A percentile compares a stretch with the other conserved stretches of the same genome.
Evolutionary conservation across 73 alveolate species (phyloP).

Genomic region (Paramecium caudatum): DNA sequence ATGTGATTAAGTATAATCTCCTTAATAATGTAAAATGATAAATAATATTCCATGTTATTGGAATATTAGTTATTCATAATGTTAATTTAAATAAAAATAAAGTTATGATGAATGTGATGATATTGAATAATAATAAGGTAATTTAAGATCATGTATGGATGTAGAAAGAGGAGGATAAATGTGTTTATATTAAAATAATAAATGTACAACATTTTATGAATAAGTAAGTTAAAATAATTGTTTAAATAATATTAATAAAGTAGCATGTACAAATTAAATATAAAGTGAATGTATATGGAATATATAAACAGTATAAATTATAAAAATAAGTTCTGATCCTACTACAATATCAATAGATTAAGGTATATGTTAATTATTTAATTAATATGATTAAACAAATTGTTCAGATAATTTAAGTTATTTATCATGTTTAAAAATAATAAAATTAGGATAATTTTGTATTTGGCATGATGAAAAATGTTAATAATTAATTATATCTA

Average conservation of each 20-base stretch:
- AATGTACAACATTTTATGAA: constrained; percentile 17
- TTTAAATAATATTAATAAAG: constrained; percentile 2
- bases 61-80: not conserved
- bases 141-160: constrained; percentile 31
- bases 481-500: not conserved
- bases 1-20: not conserved
- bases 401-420: constrained; percentile 10
- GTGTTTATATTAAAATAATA: not conserved
- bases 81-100: not conserved
- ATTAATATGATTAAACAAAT: too few relatives aligned
- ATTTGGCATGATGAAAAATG: constrained; percentile 32
- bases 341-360: not conserved
- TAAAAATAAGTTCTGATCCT: not conserved
- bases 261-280: not conserved
- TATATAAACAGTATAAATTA: not conserved
- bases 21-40: not conserved
- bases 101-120: not conserved
- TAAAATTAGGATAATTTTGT: not conserved
- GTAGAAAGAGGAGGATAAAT: constrained; percentile 27
- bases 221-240: not conserved
- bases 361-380: constrained; percentile 14
- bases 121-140: not conserved
- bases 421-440: not conserved
- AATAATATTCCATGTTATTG: not conserved
- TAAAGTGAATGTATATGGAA: constrained; percentile 2